These are phyloP conservation scores for Stephania yunnanensis DNA, from an alignment of 164 flowering plant genomes.

Conservation along the genomic window DNA sequence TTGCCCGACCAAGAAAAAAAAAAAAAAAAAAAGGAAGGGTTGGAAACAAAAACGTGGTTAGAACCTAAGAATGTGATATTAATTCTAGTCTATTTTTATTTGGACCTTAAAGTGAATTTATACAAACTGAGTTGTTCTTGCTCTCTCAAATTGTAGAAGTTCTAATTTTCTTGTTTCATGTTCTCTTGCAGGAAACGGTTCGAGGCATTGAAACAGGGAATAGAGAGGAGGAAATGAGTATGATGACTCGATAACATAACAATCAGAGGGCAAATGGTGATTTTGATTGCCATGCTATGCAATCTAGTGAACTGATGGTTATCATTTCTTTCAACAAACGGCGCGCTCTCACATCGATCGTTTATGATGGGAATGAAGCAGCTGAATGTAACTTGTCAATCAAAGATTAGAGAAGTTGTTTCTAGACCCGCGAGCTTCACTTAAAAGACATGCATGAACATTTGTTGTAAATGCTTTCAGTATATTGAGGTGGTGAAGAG, in stretches of 20 bases:
- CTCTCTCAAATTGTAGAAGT: neutral
- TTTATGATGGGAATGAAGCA: neutral
- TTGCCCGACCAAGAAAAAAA: neutral
- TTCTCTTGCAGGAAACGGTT: constrained; percentile 52
- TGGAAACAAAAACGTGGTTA: too few relatives aligned
- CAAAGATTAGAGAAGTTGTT: neutral
- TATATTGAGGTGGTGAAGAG: too few relatives aligned
- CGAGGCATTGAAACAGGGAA: constrained; percentile 69
- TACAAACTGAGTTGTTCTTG: neutral
- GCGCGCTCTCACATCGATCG: neutral
- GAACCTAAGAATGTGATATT: too few relatives aligned
- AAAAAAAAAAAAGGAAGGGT: neutral
- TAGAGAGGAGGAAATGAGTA: constrained; percentile 55
- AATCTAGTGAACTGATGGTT: neutral
- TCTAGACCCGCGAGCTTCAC: neutral
- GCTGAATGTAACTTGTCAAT: neutral
- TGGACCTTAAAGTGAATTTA: neutral
- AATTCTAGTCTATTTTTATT: neutral
- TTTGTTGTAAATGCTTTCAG: neutral
- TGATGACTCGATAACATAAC: constrained; percentile 20
- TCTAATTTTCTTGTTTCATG: neutral
- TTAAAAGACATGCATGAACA: neutral
- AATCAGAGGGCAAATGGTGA: constrained; percentile 50
- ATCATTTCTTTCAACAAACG: neutral
- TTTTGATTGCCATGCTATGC: constrained; percentile 30